Percentiles rank a stretch among this genome's conserved stretches.
These are phyloP conservation scores for Vairimorpha ceranae DNA, from an alignment of 371 early-diverging fungal genomes.

Conservation along the genomic window DNA sequence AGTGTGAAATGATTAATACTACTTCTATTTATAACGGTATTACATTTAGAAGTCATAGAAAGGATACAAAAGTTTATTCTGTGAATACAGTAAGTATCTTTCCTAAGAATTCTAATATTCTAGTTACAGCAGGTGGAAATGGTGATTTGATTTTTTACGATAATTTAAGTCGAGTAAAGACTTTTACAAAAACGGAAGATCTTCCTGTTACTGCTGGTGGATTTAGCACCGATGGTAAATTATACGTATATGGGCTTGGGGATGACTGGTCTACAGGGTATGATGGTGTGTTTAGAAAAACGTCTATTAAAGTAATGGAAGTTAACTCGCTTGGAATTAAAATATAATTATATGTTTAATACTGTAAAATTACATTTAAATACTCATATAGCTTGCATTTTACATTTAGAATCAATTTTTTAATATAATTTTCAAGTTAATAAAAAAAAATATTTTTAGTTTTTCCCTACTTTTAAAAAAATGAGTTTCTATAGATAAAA, in stretches of 20 bases:
- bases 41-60: conserved; percentile 86
- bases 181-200: conserved; percentile 62
- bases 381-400: too few relatives aligned
- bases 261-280: conserved; percentile 94
- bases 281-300: conserved; percentile 67
- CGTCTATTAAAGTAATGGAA: conserved; percentile 62
- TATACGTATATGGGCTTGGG: conserved; percentile 81
- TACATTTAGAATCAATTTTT: too few relatives aligned
- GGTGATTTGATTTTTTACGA: conserved; percentile 85
- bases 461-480: too few relatives aligned
- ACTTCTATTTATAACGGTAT: conserved; percentile 64
- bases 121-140: conserved; percentile 81
- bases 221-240: conserved; percentile 75
- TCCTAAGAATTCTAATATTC: conserved; percentile 76
- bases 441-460: too few relatives aligned
- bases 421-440: too few relatives aligned
- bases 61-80: conserved; percentile 65
- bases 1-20: conserved; percentile 48
- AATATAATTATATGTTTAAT: conserved; percentile 3
- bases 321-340: conserved; percentile 26
- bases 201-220: conserved; percentile 70
- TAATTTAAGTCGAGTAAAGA: conserved; percentile 75
- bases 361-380: too few relatives aligned
- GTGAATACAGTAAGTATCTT: conserved; percentile 72
- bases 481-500: too few relatives aligned